Evolutionary conservation across 2,329 filamentous ascomycete genomes (phyloP).

Genomic region (Intubia oerlemansii): DNA sequence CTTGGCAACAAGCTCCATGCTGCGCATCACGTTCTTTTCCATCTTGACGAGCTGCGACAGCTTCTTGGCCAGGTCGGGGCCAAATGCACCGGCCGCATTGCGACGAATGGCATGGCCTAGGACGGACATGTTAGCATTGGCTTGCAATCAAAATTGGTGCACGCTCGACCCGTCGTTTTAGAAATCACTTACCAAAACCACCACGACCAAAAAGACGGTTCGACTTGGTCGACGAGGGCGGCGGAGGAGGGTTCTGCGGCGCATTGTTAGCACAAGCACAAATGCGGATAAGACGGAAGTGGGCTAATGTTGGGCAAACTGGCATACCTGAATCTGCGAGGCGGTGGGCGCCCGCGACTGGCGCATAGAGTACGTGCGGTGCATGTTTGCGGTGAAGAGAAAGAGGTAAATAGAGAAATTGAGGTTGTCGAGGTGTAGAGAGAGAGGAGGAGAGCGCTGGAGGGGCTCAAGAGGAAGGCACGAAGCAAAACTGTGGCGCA

Average conservation of each 20-base stretch:
- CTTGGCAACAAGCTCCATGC: conserved; percentile 80
- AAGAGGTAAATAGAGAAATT: conserved; percentile 1
- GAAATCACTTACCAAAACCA: conserved; percentile 53
- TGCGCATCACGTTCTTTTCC: conserved; percentile 99
- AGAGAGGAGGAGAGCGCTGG: neutral
- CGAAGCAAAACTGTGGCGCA: neutral
- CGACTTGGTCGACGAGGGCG: conserved; percentile 75
- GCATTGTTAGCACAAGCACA: neutral
- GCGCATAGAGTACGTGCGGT: conserved; percentile 98
- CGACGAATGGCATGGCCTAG: conserved; percentile 47
- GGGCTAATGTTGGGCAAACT: neutral
- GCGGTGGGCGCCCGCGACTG: conserved; percentile 89
- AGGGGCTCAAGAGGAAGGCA: neutral
- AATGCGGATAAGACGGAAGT: neutral
- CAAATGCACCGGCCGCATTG: conserved; percentile 55
- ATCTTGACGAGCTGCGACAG: conserved; percentile 96
- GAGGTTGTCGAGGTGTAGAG: neutral
- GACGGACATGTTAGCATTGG: neutral
- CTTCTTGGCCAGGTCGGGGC: conserved; percentile 87
- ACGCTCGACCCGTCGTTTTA: conserved; percentile 2
- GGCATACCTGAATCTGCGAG: conserved; percentile 41
- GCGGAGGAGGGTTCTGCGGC: conserved; percentile 72
- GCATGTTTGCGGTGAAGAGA: conserved; percentile 41
- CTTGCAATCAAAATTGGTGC: neutral
- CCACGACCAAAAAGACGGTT: conserved; percentile 72